Evolutionary conservation across 495 filamentous ascomycete species (phyloP).

Genomic region (Apiosordaria backusii): DNA sequence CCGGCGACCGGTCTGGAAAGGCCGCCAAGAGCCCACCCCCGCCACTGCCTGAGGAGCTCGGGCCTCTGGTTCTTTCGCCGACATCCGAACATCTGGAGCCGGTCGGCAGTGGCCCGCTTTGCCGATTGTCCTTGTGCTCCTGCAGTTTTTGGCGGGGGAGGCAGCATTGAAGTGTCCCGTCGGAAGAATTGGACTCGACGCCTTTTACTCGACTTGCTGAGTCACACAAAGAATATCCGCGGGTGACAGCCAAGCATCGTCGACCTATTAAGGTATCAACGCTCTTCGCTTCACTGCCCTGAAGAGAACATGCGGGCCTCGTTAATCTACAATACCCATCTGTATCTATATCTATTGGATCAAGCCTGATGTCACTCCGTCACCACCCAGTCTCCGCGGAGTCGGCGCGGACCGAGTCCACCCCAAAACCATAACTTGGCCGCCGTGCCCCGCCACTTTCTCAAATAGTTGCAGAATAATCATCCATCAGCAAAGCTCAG

Average conservation of each 20-base stretch:
- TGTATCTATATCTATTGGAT: not conserved
- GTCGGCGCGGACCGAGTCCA: not conserved
- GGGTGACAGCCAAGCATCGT: not conserved
- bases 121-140: not conserved
- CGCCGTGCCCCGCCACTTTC: slow-evolving; percentile 9
- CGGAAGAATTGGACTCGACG: slow-evolving; percentile 12
- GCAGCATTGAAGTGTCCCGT: not conserved
- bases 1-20: not conserved
- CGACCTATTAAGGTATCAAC: too few relatives aligned
- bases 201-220: not conserved
- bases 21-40: not conserved
- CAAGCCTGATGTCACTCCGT: slow-evolving; percentile 7
- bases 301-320: not conserved
- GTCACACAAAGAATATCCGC: not conserved
- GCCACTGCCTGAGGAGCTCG: not conserved
- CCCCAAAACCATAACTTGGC: not conserved
- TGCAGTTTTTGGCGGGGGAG: not conserved
- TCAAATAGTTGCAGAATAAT: not conserved
- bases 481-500: not conserved
- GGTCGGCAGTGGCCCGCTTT: not conserved
- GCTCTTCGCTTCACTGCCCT: not conserved
- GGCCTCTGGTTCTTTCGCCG: slow-evolving; percentile 9
- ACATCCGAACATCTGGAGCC: not conserved
- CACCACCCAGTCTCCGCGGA: slow-evolving; percentile 1
- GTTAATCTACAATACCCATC: not conserved